Percentiles rank a stretch among this genome's conserved stretches.
These are phyloP conservation scores for Schizothecium vesticola DNA, from an alignment of 495 filamentous ascomycete species.

Conservation along the genomic window DNA sequence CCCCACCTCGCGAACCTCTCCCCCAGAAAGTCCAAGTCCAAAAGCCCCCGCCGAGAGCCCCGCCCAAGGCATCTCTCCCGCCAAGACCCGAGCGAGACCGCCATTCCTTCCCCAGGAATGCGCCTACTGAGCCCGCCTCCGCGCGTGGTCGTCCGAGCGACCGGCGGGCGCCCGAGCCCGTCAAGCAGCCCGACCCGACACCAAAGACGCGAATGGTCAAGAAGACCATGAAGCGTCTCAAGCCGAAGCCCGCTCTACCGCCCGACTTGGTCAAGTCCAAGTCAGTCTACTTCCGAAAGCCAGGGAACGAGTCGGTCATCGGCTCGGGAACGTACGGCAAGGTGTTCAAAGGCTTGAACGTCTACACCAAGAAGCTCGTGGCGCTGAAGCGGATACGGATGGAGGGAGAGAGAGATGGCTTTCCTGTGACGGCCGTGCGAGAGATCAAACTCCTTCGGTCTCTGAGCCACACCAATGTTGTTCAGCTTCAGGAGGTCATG, in stretches of 20 bases:
- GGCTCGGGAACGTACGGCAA: constrained; percentile 95
- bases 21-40: neutral
- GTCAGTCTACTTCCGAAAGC: constrained; percentile 86
- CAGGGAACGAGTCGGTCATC: constrained; percentile 89
- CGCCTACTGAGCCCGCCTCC: constrained; percentile 47
- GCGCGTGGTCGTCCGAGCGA: constrained; percentile 46
- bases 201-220: constrained; percentile 57
- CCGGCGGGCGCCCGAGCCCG: constrained; percentile 40
- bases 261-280: constrained; percentile 68
- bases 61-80: constrained; percentile 18
- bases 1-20: constrained; percentile 32
- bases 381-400: constrained; percentile 83
- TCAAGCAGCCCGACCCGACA: constrained; percentile 26
- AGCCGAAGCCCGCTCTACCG: constrained; percentile 63
- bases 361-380: constrained; percentile 84
- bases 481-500: constrained; percentile 90
- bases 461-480: constrained; percentile 85
- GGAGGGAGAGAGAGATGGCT: constrained; percentile 96
- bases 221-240: constrained; percentile 64
- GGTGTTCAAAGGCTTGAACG: constrained; percentile 96
- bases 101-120: constrained; percentile 40
- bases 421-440: constrained; percentile 92
- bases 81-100: constrained; percentile 37
- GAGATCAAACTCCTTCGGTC: constrained; percentile 96
- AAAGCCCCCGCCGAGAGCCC: constrained; percentile 14